phyloP scores from a whole-genome alignment of 345 rosid species.

The Lumnitzera littorea region DNA sequence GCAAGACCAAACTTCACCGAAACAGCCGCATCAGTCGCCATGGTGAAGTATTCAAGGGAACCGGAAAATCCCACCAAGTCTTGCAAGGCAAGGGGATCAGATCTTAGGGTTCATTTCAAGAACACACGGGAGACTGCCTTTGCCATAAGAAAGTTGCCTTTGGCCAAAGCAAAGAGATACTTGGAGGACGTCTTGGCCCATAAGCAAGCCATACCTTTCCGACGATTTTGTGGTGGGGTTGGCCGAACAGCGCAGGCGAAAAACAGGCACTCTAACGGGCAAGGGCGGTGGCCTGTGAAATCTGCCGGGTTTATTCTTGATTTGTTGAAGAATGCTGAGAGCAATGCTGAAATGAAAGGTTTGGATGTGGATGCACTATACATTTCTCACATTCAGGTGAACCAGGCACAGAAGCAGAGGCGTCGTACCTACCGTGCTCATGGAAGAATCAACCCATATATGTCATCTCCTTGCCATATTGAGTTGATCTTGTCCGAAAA shows the following conservation, averaged over 20 bases:
- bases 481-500: conserved; percentile 36
- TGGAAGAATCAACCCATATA: conserved; percentile 40
- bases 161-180: conserved; percentile 65
- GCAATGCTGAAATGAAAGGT: conserved; percentile 44
- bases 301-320: conserved; percentile 39
- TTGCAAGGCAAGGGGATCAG: too few relatives aligned
- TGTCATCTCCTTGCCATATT: conserved; percentile 43
- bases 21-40: too few relatives aligned
- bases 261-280: conserved; percentile 73
- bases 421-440: conserved; percentile 43
- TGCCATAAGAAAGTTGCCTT: conserved; percentile 51
- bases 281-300: conserved; percentile 70
- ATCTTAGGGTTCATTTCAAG: conserved; percentile 16
- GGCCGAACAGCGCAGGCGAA: conserved; percentile 81
- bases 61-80: too few relatives aligned
- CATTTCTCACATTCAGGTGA: conserved; percentile 28
- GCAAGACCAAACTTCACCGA: too few relatives aligned
- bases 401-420: conserved; percentile 43
- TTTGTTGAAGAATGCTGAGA: conserved; percentile 45
- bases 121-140: conserved; percentile 70
- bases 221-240: conserved; percentile 65
- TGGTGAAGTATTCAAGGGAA: too few relatives aligned
- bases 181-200: conserved; percentile 71
- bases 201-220: conserved; percentile 81
- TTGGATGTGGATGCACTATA: conserved; percentile 33